phyloP scores from a whole-genome alignment of 768 basidiomycete species.

The Naganishia kalamii region DNA sequence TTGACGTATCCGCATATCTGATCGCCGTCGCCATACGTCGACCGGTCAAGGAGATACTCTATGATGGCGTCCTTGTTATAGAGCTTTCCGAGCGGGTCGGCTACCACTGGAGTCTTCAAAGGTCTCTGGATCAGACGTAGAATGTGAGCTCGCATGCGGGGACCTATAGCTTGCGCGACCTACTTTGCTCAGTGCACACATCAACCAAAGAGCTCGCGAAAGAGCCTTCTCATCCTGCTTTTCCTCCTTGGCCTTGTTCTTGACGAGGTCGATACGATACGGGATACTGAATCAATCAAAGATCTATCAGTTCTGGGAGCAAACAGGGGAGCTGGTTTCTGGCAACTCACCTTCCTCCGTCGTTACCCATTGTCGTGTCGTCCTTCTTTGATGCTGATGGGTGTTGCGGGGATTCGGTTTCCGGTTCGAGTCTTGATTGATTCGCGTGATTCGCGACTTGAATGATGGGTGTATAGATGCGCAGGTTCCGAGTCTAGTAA shows the following conservation, averaged over 20 bases:
- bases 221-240: slow-evolving; percentile 88
- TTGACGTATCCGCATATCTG: slow-evolving; percentile 87
- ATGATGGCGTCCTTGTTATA: slow-evolving; percentile 95
- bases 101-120: slow-evolving; percentile 82
- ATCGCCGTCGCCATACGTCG: slow-evolving; percentile 81
- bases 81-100: slow-evolving; percentile 84
- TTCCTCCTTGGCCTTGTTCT: slow-evolving; percentile 56
- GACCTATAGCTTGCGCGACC: slow-evolving; percentile 23
- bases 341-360: slow-evolving; percentile 32
- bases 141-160: slow-evolving; percentile 29
- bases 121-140: slow-evolving; percentile 55
- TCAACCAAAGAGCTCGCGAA: slow-evolving; percentile 78
- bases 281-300: slow-evolving; percentile 40
- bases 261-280: slow-evolving; percentile 47
- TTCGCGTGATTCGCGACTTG: too few relatives aligned
- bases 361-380: slow-evolving; percentile 30
- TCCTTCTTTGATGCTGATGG: neutral
- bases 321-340: neutral
- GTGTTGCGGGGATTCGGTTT: too few relatives aligned
- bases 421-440: too few relatives aligned
- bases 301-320: neutral
- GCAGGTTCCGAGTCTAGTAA: too few relatives aligned
- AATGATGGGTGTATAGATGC: too few relatives aligned
- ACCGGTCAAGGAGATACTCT: slow-evolving; percentile 76
- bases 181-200: slow-evolving; percentile 93